Conservation (phyloP, 2,329 filamentous ascomycete species). For the Aspergillus proliferans region DNA sequence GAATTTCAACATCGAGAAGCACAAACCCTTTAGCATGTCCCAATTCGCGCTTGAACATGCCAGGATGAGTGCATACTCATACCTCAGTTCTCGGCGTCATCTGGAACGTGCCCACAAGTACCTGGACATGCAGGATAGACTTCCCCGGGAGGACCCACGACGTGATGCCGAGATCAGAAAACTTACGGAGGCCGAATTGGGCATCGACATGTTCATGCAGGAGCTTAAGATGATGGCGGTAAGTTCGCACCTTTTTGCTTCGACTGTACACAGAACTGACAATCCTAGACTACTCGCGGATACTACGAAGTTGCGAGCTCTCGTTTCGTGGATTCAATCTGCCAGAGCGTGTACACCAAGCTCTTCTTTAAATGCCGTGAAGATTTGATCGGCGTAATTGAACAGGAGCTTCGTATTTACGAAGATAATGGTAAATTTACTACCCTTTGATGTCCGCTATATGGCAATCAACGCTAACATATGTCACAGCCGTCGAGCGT, state of each 20-base stretch:
- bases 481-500: constrained; percentile 23
- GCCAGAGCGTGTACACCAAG: constrained; percentile 31
- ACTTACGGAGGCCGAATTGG: constrained; percentile 21
- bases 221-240: constrained; percentile 41
- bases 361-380: constrained; percentile 31
- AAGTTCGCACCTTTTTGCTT: constrained; percentile 10
- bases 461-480: neutral
- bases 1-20: constrained; percentile 49
- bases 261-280: constrained; percentile 7
- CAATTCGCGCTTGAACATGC: constrained; percentile 16
- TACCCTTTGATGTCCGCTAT: neutral
- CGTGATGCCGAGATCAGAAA: constrained; percentile 18
- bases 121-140: constrained; percentile 7
- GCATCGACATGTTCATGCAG: constrained; percentile 26
- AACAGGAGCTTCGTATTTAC: constrained; percentile 23
- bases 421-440: constrained; percentile 24
- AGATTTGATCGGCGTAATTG: constrained; percentile 24
- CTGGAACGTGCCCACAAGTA: constrained; percentile 12
- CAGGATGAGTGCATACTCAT: constrained; percentile 6
- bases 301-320: constrained; percentile 37
- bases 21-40: constrained; percentile 52
- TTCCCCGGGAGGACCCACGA: constrained; percentile 14
- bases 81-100: constrained; percentile 14
- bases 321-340: constrained; percentile 35
- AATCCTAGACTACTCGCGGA: constrained; percentile 24